Conservation (phyloP, 345 rosid species). For the Eucalyptus sp. region DNA sequence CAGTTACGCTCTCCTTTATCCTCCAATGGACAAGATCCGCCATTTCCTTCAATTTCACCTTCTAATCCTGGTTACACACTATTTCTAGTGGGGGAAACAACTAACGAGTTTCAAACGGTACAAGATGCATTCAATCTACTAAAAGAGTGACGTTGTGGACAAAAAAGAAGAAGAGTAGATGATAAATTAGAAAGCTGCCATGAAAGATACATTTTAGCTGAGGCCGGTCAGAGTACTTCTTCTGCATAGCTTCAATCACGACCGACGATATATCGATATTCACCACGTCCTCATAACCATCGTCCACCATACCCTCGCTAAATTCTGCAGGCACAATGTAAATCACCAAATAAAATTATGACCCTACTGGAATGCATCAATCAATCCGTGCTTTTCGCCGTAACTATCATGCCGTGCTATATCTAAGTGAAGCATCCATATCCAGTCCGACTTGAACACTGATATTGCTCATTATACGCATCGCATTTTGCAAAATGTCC, state of each 20-base stretch:
- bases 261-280: conserved; percentile 71
- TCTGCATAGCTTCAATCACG: conserved; percentile 55
- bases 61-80: background rate
- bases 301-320: conserved; percentile 71
- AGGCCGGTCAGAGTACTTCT: conserved; percentile 40
- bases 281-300: conserved; percentile 73
- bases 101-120: background rate
- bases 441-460: background rate
- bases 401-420: background rate
- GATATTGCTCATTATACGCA: background rate
- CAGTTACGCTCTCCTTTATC: background rate
- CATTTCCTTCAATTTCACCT: background rate
- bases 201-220: conserved; percentile 52
- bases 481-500: background rate
- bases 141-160: background rate
- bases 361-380: background rate
- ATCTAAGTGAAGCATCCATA: background rate
- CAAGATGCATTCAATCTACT: background rate
- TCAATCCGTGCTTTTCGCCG: background rate
- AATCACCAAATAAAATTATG: background rate
- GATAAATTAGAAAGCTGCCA: background rate
- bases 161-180: background rate
- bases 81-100: background rate
- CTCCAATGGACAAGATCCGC: background rate
- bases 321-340: conserved; percentile 29